phyloP scores from a whole-genome alignment of 2,329 filamentous ascomycete species.

The Fusarium irregulare region DNA sequence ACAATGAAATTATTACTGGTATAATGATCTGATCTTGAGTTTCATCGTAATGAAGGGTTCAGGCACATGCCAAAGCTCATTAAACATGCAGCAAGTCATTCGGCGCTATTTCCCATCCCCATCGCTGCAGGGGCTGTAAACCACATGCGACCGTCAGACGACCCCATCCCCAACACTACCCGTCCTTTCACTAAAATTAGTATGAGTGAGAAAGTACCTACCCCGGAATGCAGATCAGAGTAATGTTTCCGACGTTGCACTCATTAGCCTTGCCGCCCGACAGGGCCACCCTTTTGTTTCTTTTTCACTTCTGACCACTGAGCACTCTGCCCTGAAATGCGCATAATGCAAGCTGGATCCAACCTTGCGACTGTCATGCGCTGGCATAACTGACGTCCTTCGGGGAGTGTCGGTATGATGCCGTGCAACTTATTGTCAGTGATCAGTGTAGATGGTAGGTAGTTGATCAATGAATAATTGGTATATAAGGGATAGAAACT shows the following conservation, averaged over 20 bases:
- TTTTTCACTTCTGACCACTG: constrained; percentile 3
- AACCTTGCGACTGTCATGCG: constrained; percentile 23
- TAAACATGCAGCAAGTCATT: constrained; percentile 12
- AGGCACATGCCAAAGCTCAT: constrained; percentile 2
- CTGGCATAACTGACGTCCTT: constrained; percentile 13
- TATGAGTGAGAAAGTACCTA: neutral
- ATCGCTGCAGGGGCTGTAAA: constrained; percentile 12
- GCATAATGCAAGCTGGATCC: constrained; percentile 13
- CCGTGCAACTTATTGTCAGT: neutral
- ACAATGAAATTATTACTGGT: neutral
- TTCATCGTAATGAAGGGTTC: neutral
- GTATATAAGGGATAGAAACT: neutral
- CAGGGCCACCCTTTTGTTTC: neutral
- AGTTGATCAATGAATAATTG: neutral
- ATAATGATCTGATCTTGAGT: neutral
- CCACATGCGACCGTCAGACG: constrained; percentile 18
- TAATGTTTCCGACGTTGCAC: neutral
- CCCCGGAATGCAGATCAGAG: constrained; percentile 1
- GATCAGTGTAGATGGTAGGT: neutral
- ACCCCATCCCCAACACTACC: neutral
- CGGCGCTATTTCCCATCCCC: neutral
- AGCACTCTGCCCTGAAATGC: constrained; percentile 1
- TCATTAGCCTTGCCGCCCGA: neutral
- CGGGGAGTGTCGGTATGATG: constrained; percentile 33
- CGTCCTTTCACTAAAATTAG: neutral